Base-by-base conservation (phyloP, 805 yeast species). In the Spathaspora girioi region DNA sequence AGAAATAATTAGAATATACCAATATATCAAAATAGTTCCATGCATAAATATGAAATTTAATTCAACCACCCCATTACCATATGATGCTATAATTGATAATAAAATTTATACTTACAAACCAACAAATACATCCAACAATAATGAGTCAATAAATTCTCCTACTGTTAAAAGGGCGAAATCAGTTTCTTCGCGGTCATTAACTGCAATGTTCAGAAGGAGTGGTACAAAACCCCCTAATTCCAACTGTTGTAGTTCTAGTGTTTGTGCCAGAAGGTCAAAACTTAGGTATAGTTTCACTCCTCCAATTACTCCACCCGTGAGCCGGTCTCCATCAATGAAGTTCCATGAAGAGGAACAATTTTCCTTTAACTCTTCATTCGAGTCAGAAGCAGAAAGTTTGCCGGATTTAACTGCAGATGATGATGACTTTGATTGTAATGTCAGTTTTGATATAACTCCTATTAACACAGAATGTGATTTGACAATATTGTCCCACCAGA, bases 341-440 rank as follows among this genome's bases (percentile, higher is more conserved):
- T 40, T 47, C 29, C 48, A 38, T 18, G 44, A 46, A 38, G 47
- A 47, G 38, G 58, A 55, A 45, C 58, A 55, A 43, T 54, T 54
- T 46, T 49, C 54, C 10, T 48, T 56, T 27, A 40, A 38, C 43
- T 51, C 53, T 3, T 54, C 61, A 17, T 66, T 31, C 8, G 35
- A 62, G 41, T 65, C 70, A 5, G 76, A 71, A 49, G 59, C 64
- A 38, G 77, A 72, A 46, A 67, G 73, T 2, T 63, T 71, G 50
- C 74, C 75, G 1, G 76, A 70, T 55, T 61, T 67, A 12, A 19
- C 29, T 23, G 23, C 40, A 23, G 17, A 42, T n/a, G 35, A 48
- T 9, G n/a, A n/a, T 43, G 46, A n/a, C n/a, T n/a, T n/a, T n/a
- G n/a, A 20, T 35, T 35, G 9, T 29, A 8, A 23, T 23, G 26